phyloP scores from a whole-genome alignment of 106 monocot genomes.

The Vanilla planifolia region DNA sequence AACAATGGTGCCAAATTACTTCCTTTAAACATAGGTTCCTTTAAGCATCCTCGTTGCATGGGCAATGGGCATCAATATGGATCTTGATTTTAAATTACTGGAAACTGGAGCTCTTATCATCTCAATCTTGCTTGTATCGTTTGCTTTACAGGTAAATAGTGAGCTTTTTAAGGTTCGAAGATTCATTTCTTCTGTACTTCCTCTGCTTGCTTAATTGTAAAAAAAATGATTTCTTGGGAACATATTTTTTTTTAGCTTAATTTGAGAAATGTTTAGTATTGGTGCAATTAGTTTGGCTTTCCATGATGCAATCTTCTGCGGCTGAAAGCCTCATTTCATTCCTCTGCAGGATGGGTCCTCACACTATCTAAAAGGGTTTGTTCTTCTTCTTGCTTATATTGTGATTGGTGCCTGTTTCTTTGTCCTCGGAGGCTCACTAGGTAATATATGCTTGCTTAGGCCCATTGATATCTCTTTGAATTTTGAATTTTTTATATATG shows the following conservation, averaged over 20 bases:
- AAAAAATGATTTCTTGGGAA: background rate
- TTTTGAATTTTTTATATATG: no score
- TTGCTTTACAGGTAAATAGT: slow-evolving; percentile 43
- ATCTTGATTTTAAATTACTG: slow-evolving; percentile 63
- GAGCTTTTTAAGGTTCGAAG: no score
- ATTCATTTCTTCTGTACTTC: background rate
- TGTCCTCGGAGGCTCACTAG: slow-evolving; percentile 30
- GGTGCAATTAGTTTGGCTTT: no score
- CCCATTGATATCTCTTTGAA: no score
- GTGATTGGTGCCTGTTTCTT: slow-evolving; percentile 63
- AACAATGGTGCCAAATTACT: background rate
- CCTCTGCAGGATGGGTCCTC: slow-evolving; percentile 60
- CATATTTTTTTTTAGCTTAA: no score
- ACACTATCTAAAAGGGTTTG: slow-evolving; percentile 64
- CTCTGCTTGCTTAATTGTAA: background rate
- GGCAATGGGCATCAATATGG: slow-evolving; percentile 70
- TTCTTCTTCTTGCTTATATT: slow-evolving; percentile 54
- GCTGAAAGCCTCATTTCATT: background rate
- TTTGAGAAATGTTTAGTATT: no score
- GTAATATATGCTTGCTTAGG: no score
- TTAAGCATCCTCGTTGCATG: slow-evolving; percentile 62
- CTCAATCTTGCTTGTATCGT: slow-evolving; percentile 45
- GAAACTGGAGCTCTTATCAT: slow-evolving; percentile 55
- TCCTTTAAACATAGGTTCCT: slow-evolving; percentile 37
- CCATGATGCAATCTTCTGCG: no score